Evolutionary conservation across 1,139 yeast genomes (phyloP), one percentile per base, ranked within the genome.

Genomic region (Debaryomyces singareniensis): DNA sequence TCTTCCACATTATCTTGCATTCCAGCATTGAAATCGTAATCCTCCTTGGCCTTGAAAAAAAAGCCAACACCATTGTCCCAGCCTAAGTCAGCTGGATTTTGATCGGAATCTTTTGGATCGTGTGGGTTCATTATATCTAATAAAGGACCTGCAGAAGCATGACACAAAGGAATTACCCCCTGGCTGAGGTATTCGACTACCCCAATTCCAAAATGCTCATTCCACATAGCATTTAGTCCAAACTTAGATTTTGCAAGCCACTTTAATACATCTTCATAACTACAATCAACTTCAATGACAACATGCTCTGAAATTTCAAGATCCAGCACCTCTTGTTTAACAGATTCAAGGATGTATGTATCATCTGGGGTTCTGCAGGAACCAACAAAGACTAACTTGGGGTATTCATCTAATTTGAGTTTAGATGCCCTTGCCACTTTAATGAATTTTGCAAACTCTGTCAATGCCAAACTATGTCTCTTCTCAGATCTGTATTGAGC

Each of bases 161-260:
- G 98, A 3, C 78, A 91, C 3, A 93, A 62, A 1, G 98, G 96
- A 13, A 91, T 75, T 13, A 83, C 70, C 0, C 97, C 97, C 32
- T 85, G 74, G 2, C 93, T 80, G 61, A 84, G 68, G 49, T 89
- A 89, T 55, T 93, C 99, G 5, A 91, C 98, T 5, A 91, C 93
- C 2, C 96, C 94, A 49, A 93, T 93, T 13, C 99, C 99, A 52
- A 93, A 93, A 59, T 93, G 99, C 59, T 93, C 99, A 55, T 93
- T 91, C 98, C 98, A 93, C 99, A 93, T 93, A 16, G 96, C 91
- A 48, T 93, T 89, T 28, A 91, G 65, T 3, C 98, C 98, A 44
- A 75, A 78, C 24, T 78, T 75, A 2, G 89, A 75, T 5, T 55
- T 58, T n/a, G 64, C 49, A 27, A 93, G 61, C 38, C 72, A 69